Conservation (phyloP, 2,329 filamentous ascomycete genomes). For the Colletotrichum higginsianum region DNA sequence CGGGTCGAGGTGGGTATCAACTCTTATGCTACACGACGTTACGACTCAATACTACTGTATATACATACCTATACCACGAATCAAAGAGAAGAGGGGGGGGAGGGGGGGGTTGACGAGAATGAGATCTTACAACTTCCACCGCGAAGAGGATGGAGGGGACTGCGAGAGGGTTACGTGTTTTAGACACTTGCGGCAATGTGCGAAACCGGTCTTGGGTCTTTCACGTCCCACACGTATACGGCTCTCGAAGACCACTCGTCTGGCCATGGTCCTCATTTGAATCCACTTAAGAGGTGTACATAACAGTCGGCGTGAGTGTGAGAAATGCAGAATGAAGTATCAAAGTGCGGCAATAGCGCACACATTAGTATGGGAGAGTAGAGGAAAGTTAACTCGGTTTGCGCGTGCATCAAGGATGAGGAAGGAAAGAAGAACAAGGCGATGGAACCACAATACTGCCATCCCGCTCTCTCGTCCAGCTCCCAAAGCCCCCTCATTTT, state of each 20-base stretch:
- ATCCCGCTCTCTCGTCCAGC: not conserved
- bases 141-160: not conserved
- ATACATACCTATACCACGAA: constrained; percentile 14
- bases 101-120: not conserved
- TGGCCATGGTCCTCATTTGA: too few relatives aligned
- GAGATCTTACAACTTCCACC: not conserved
- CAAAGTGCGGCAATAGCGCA: not conserved
- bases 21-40: constrained; percentile 26
- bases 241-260: not conserved
- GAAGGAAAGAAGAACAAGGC: not conserved
- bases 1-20: not conserved
- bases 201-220: not conserved
- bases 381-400: constrained; percentile 2
- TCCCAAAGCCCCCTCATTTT: not conserved
- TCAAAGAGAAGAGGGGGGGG: not conserved
- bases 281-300: not conserved
- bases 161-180: not conserved
- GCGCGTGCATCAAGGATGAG: not conserved
- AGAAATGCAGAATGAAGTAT: too few relatives aligned
- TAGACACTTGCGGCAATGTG: not conserved
- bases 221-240: not conserved
- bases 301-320: not conserved
- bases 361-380: not conserved
- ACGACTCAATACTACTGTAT: constrained; percentile 28
- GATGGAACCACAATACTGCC: not conserved